phyloP scores from a whole-genome alignment of 345 rosid genomes.

The Boechera divaricarpa region DNA sequence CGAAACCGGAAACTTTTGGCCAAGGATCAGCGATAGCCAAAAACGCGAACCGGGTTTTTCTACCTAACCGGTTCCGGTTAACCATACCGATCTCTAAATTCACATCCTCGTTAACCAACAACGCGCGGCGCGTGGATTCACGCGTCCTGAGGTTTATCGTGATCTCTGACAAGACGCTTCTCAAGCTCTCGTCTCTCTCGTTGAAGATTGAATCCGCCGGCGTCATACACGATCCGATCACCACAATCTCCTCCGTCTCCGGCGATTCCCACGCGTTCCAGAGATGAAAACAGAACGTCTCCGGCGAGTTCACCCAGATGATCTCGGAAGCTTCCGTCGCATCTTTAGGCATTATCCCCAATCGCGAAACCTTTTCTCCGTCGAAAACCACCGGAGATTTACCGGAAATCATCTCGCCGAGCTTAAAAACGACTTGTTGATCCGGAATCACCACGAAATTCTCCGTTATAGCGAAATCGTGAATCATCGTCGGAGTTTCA shows the following conservation, averaged over 20 bases:
- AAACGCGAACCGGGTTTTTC: conserved; percentile 76
- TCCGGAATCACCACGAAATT: conserved; percentile 87
- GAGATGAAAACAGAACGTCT: conserved; percentile 83
- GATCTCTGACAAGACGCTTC: conserved; percentile 77
- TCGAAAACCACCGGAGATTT: conserved; percentile 93
- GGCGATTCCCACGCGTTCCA: conserved; percentile 99
- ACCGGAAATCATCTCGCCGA: conserved; percentile 80
- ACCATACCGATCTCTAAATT: conserved; percentile 98
- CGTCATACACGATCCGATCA: conserved; percentile 96
- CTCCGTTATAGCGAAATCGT: conserved; percentile 91
- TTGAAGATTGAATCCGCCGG: conserved; percentile 96
- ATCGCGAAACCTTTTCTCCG: conserved; percentile 64
- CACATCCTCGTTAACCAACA: conserved; percentile 55
- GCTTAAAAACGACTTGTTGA: conserved; percentile 93
- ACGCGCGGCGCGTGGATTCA: conserved; percentile 65
- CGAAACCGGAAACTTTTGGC: conserved; percentile 94
- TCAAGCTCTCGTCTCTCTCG: conserved; percentile 75
- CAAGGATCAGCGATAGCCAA: conserved; percentile 93
- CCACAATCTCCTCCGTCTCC: conserved; percentile 79
- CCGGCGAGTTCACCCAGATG: conserved; percentile 79
- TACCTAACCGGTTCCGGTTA: conserved; percentile 74
- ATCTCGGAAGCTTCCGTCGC: conserved; percentile 61
- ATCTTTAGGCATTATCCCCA: conserved; percentile 72
- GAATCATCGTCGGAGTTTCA: conserved; percentile 88
- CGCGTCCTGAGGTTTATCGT: conserved; percentile 81